Base-by-base conservation (phyloP, 371 early-diverging fungal species). In the Caulochytrium protostelioides region DNA sequence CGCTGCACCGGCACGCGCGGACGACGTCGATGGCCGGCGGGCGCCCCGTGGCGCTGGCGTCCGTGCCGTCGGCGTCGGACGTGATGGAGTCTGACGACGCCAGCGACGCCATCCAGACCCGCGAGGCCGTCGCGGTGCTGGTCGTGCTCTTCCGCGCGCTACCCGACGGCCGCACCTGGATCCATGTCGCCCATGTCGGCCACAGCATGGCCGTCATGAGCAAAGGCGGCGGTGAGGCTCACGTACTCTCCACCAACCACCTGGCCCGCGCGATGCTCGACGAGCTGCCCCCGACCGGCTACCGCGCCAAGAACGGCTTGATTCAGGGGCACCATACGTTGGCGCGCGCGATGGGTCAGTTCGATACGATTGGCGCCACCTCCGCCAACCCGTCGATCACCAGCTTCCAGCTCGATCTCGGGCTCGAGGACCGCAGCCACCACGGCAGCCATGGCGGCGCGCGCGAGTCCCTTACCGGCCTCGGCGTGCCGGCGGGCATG, bases 171-270 rank as follows among this genome's bases (percentile, higher is more conserved):
- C 31, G 74, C 17, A 73, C 69, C 28, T 74, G 63, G 14, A 53
- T 87, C 25, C 82, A 82, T 39, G 75, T 83, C 10, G 84, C 85
- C 12, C 85, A 85, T 47, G 77, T 75, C n/a, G 87, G 91, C 13
- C 85, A 90, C 52, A 70, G 78, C 0, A 54, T 80, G 20, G 85
- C 81, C 0, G 81, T 87, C 5, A 50, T 86, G 9, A 77, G 78
- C 8, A 58, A 79, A 27, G 73, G 75, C 30, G 80, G 74, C 22
- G 54, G 83, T 6, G 65, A 53, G 12, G 77, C 76, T 1, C 45
- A 65, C 15, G 66, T 77, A 16, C 61, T 86, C 26, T 74, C 87
- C 0, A 66, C 65, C 34, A 74, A 75, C 23, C 81, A 83, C 38
- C 70, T 37, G 63, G 69, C 32, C 64, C 68, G 2, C 62, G 60